Evolutionary conservation across 805 yeast genomes (phyloP).

Genomic region (Naumovozyma dairenensis): DNA sequence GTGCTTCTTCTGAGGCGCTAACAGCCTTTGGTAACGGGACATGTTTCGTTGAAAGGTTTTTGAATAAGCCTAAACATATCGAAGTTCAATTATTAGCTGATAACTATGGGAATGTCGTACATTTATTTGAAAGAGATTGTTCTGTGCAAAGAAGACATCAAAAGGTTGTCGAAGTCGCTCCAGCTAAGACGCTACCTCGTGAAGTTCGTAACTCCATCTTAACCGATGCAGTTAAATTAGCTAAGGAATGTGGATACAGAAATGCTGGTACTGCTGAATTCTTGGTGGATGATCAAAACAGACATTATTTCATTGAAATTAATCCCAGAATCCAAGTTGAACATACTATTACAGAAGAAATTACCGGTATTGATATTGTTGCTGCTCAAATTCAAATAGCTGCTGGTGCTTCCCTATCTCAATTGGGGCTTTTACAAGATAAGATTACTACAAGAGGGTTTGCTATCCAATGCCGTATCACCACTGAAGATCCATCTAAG

Average conservation of each 20-base stretch:
- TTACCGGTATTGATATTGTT: slow-evolving; percentile 94
- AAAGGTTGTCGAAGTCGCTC: slow-evolving; percentile 97
- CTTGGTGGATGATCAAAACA: slow-evolving; percentile 81
- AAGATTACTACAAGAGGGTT: slow-evolving; percentile 93
- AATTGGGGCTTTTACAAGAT: slow-evolving; percentile 88
- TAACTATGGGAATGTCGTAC: slow-evolving; percentile 87
- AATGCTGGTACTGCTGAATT: slow-evolving; percentile 99
- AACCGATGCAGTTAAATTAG: slow-evolving; percentile 89
- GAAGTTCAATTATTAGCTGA: slow-evolving; percentile 96
- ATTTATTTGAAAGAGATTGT: slow-evolving; percentile 94
- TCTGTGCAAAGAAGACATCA: slow-evolving; percentile 99
- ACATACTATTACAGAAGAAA: slow-evolving; percentile 97
- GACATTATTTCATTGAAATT: slow-evolving; percentile 96
- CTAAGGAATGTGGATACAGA: slow-evolving; percentile 78
- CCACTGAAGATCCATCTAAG: slow-evolving; percentile 95
- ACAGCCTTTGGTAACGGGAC: slow-evolving; percentile 98
- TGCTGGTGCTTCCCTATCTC: slow-evolving; percentile 91
- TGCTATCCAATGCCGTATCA: slow-evolving; percentile 98
- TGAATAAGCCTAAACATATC: slow-evolving; percentile 93
- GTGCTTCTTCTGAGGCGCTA: slow-evolving; percentile 91
- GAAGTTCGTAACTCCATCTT: slow-evolving; percentile 84
- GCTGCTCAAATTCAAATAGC: slow-evolving; percentile 99
- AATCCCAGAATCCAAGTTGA: slow-evolving; percentile 98
- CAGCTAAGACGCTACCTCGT: slow-evolving; percentile 81
- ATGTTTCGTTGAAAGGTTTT: slow-evolving; percentile 91